These are phyloP conservation scores for Gymnopus androsaceus DNA, from an alignment of 1,284 basidiomycete species.

Conservation along the genomic window DNA sequence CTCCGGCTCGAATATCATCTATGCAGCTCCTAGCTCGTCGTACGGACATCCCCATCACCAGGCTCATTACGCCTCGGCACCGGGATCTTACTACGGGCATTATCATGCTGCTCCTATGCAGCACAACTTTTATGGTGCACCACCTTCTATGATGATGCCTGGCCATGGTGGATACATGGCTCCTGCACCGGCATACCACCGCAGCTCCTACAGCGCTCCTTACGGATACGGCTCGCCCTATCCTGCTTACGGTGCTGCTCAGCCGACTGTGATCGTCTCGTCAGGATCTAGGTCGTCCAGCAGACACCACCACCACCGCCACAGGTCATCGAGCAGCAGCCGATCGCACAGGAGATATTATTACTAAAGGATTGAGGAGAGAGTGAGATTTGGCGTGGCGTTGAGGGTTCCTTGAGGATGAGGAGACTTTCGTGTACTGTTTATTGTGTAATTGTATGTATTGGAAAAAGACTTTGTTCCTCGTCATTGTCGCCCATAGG, in stretches of 20 bases:
- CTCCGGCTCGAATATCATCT: not conserved
- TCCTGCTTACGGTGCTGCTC: not conserved
- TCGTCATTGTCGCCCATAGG: no score
- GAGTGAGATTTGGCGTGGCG: not conserved
- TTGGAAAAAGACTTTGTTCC: not conserved
- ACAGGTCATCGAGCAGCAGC: not conserved
- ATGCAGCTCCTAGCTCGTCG: not conserved
- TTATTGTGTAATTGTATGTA: not conserved
- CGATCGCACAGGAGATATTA: conserved; percentile 10
- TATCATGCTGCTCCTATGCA: conserved; percentile 1
- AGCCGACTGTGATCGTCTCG: conserved; percentile 4
- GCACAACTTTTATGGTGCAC: conserved; percentile 8
- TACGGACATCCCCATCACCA: not conserved
- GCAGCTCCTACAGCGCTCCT: conserved; percentile 11
- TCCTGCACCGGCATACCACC: conserved; percentile 2
- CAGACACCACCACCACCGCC: not conserved
- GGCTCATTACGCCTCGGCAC: not conserved
- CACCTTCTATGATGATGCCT: not conserved
- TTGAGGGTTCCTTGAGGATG: no score
- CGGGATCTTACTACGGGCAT: not conserved
- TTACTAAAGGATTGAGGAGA: not conserved
- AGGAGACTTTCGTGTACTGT: not conserved
- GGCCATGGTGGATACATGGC: conserved; percentile 7
- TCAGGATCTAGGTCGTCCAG: not conserved
- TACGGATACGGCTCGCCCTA: conserved; percentile 12